A percentile compares a stretch with the other conserved stretches of the same genome.
These are phyloP conservation scores for Mitosporidium daphniae DNA, from an alignment of 371 early-diverging fungal species.

Conservation along the genomic window DNA sequence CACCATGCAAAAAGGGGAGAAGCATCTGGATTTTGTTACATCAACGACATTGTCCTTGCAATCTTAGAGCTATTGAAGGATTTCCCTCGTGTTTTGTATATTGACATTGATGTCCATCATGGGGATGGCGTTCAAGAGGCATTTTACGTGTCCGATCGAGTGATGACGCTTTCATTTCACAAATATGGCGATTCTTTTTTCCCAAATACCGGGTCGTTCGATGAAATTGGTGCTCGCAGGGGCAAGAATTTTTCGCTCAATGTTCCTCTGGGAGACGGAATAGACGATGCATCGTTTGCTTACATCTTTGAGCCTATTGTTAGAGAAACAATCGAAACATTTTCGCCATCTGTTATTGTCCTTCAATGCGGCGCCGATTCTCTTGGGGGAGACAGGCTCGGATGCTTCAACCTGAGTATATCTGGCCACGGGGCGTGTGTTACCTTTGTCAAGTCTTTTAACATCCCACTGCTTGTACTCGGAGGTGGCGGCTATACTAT, in stretches of 20 bases:
- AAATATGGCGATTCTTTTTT: slow-evolving; percentile 70
- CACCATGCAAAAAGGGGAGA: slow-evolving; percentile 75
- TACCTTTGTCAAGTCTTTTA: slow-evolving; percentile 29
- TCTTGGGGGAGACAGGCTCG: slow-evolving; percentile 48
- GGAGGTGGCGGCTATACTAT: slow-evolving; percentile 85
- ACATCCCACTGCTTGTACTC: slow-evolving; percentile 37
- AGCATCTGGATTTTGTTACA: slow-evolving; percentile 73
- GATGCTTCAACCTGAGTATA: slow-evolving; percentile 51
- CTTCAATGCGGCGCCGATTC: slow-evolving; percentile 86
- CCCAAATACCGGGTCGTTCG: slow-evolving; percentile 53
- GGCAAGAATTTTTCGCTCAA: slow-evolving; percentile 50
- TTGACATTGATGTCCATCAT: slow-evolving; percentile 81
- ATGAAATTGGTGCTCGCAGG: slow-evolving; percentile 23
- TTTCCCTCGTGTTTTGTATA: slow-evolving; percentile 39
- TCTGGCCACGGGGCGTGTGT: slow-evolving; percentile 60
- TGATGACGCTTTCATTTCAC: slow-evolving; percentile 65
- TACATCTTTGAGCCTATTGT: slow-evolving; percentile 43
- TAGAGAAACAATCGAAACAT: slow-evolving; percentile 27
- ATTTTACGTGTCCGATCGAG: slow-evolving; percentile 48
- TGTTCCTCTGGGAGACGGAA: slow-evolving; percentile 55
- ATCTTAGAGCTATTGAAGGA: slow-evolving; percentile 40
- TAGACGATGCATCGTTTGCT: slow-evolving; percentile 40
- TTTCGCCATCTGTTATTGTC: slow-evolving; percentile 40
- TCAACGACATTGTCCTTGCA: slow-evolving; percentile 66
- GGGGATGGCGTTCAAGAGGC: slow-evolving; percentile 80